Conservation (phyloP, 2,329 filamentous ascomycete genomes). For the Calycina marina region DNA sequence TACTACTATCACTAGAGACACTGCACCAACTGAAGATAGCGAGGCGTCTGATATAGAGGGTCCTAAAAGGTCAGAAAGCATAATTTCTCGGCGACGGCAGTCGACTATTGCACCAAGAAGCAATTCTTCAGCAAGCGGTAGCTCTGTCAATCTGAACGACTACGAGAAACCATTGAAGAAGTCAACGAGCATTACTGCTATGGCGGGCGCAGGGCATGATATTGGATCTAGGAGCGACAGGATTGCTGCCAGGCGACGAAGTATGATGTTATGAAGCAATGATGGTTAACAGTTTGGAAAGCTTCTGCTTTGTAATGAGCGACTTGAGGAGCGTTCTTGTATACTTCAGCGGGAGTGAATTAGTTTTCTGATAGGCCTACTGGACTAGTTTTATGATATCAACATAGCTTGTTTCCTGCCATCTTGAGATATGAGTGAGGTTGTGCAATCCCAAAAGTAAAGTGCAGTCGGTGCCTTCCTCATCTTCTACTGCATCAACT, state of each 20-base stretch:
- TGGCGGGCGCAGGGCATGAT: constrained; percentile 6
- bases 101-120: constrained; percentile 15
- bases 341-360: constrained; percentile 4
- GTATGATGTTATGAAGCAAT: constrained; percentile 24
- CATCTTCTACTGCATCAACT: no score
- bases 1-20: constrained; percentile 10
- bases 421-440: no score
- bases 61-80: constrained; percentile 6
- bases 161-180: constrained; percentile 11
- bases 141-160: constrained; percentile 7
- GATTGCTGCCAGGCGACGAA: constrained; percentile 19
- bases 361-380: no score
- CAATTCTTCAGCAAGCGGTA: constrained; percentile 6
- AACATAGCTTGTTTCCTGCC: no score
- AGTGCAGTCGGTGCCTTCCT: no score
- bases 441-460: no score
- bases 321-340: constrained; percentile 11
- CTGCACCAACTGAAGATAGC: constrained; percentile 7
- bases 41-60: constrained; percentile 16
- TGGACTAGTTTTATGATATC: no score
- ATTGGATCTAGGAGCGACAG: constrained; percentile 16
- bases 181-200: constrained; percentile 7
- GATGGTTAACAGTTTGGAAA: constrained; percentile 1
- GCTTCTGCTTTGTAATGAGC: not conserved
- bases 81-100: constrained; percentile 15